Base-by-base conservation (phyloP, 495 filamentous ascomycete species). In the Oleoguttula mirabilis region DNA sequence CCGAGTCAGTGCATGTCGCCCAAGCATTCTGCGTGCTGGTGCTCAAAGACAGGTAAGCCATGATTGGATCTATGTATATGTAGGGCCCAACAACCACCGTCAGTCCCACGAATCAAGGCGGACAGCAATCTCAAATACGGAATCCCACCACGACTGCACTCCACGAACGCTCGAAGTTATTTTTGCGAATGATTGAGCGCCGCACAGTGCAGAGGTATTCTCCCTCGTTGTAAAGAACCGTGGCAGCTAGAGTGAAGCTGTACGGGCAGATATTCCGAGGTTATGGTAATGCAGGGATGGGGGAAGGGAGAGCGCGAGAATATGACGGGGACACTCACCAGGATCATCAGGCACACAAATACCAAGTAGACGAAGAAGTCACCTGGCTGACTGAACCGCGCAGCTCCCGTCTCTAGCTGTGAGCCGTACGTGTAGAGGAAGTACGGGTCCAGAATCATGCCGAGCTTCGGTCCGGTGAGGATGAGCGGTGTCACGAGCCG, bases 161-260 rank as follows among this genome's bases (percentile, higher is more conserved):
- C 70, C 75, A 68, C 67, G 67, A 69, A 77, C 67, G 59, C 72
- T 79, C 76, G 67, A 63, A 62, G 60, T 67, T 56, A 57, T 76
- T 69, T n/a, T 71, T 84, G 82, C 79, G 79, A 84, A 86, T 82
- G 76, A 77, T 63, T 28, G 70, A 75, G 68, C 61, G 72, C 72
- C 60, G 64, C 68, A 71, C 65, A 72, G 71, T 75, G 75, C 73
- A 79, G 76, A 82, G 85, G 81, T 79, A 71, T 80, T 95, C 84
- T 95, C 72, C 88, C 88, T 94, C 87, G 70, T 66, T 79, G 85
- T 73, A 82, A 93, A 86, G 87, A 94, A 94, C 84, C 87, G 85
- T 77, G 73, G 77, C 83, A 88, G 84, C 72, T 77, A 77, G 64
- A 55, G n/a, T 60, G 41, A 61, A 62, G 73, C 86, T 87, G 84